Evolutionary conservation across 2,329 filamentous ascomycete genomes (phyloP), one percentile per base, ranked within the genome.

Genomic region (Zasmidium cellare): DNA sequence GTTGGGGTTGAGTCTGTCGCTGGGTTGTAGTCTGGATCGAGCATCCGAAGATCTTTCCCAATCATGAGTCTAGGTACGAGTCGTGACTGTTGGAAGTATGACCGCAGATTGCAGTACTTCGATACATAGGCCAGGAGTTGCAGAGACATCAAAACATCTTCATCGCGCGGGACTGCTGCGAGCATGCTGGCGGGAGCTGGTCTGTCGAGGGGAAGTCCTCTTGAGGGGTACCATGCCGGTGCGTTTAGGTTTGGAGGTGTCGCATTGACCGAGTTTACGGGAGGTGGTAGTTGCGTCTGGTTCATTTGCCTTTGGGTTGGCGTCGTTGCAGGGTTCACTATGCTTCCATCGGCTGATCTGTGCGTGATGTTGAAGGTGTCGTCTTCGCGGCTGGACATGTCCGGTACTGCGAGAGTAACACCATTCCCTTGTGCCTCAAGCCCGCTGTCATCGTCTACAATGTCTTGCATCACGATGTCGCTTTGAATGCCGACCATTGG

Each of bases 101-200:
- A 88, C 18, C 94, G 87, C 25, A 99, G 84, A 68, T 96, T 96
- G 81, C 94, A 97, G 77, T 99, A 99, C 75, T 99, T 99, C 22
- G 92, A 97, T 56, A 99, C 93, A 73, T 99, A 99, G 16, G 94
- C 94, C 47, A 99, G 84, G 19, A 99, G 84, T 75, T 99, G 94
- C 38, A 99, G 82, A 5, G 94, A 97, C 93, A 99, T 97, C 63
- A 99, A 81, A 2, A 99, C 94, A 69, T 99, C 94, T 74, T 99
- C 94, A 68, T 99, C 94, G 51, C 94, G 87, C 9, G 94, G 94
- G 89, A 97, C 96, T 11, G 92, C 89, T 24, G 92, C 90, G 28
- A 96, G 79, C 67, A 96, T 87, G 65, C 88, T 87, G 16, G 88
- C 84, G 5, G 65, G 64, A 11, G 69, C 61, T 3, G 67, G 61